Conservation (phyloP, 257 asterid genomes). For the Jasminum sambac region DNA sequence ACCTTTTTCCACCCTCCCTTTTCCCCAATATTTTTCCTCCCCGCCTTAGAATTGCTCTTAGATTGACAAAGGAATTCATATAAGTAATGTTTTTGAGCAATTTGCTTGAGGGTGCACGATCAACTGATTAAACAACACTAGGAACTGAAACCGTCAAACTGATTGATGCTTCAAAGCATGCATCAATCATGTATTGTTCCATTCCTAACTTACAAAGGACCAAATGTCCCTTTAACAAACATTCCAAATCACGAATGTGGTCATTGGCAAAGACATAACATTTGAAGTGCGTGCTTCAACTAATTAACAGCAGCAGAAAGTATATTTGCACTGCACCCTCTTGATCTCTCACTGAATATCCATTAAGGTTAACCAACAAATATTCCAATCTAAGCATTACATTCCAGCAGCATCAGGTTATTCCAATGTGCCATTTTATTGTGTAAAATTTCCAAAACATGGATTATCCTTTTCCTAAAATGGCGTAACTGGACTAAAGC, state of each 20-base stretch:
- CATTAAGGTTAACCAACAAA: neutral
- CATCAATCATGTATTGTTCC: too few relatives aligned
- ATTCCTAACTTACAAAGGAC: neutral
- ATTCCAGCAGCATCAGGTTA: neutral
- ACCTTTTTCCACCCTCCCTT: too few relatives aligned
- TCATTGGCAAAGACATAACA: neutral
- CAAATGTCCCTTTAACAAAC: neutral
- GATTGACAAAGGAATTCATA: neutral
- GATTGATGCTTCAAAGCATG: neutral
- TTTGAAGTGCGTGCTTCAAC: neutral
- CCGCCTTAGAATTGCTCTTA: too few relatives aligned
- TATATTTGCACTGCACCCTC: neutral
- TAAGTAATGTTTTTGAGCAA: neutral
- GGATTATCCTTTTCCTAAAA: neutral
- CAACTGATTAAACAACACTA: neutral
- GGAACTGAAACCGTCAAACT: neutral
- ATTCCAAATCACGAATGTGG: neutral
- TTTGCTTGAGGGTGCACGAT: neutral
- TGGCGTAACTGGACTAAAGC: neutral
- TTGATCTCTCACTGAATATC: neutral
- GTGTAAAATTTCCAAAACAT: neutral
- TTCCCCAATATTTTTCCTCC: too few relatives aligned
- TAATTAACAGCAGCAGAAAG: neutral
- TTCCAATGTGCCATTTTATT: neutral
- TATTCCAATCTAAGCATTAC: neutral